Evolutionary conservation across 257 asterid species (phyloP), one percentile per base, ranked within the genome.

Genomic region (Craterostigma plantagineum): DNA sequence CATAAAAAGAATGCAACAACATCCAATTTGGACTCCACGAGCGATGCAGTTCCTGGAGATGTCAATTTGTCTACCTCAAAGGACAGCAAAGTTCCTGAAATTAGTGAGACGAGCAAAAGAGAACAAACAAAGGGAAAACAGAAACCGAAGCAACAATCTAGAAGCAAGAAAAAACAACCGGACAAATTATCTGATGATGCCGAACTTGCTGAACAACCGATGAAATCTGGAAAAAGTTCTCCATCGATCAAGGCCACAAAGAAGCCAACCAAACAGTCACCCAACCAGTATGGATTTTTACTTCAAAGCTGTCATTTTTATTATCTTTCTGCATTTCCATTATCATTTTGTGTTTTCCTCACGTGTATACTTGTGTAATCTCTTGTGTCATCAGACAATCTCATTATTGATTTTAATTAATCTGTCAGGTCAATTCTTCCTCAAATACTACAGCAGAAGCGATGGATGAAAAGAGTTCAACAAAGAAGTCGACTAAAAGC

Each of bases 251-350:
- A 46, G 69, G 14, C 63, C 16, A 54, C 14, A 46, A 50, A 51
- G 27, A 51, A 48, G 39, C 56, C 49, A 54, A 65, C 57, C 49
- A 62, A 52, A 41, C 55, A 42, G 35, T 57, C 91, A 46, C 38
- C 64, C 18, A 45, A 15, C 11, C 38, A n/a, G n/a, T n/a, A n/a
- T n/a, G n/a, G n/a, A n/a, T n/a, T 51, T 10, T 43, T 61, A 44
- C 67, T 73, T 94, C 91, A 78, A 57, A 46, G 68, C 52, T 56
- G 10, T 51, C 33, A 56, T 42, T 56, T 42, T 33, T 62, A 27
- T 39, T 12, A 38, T 43, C 14, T 35, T 33, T 52, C 46, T 37
- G 35, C 46, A 43, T 53, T 34, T 53, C 43, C 47, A 58, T 40
- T 18, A 18, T 67, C 46, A 33, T 48, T 48, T 41, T 49, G 48